These are phyloP conservation scores for Neonectria coccinea DNA, from an alignment of 2,329 filamentous ascomycete genomes.

Conservation along the genomic window DNA sequence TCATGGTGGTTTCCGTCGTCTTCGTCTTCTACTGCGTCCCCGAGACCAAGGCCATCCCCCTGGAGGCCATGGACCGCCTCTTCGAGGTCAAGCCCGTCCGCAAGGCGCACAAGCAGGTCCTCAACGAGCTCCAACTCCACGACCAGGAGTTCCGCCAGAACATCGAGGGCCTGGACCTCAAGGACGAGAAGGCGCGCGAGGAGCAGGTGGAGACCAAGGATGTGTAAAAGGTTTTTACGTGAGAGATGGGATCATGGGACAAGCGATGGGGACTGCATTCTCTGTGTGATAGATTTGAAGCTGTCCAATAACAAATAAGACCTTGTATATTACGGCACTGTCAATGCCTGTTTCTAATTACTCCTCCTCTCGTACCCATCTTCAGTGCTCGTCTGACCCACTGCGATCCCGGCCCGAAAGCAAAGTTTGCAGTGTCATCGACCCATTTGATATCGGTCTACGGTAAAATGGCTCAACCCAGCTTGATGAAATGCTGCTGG, in stretches of 20 bases:
- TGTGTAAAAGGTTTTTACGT: background rate
- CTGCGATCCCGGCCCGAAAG: background rate
- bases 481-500: background rate
- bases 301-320: background rate
- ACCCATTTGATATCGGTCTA: background rate
- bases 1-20: constrained; percentile 68
- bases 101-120: constrained; percentile 57
- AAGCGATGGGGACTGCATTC: background rate
- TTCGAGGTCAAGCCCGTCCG: constrained; percentile 63
- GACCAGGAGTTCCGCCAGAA: constrained; percentile 52
- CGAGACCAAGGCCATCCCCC: constrained; percentile 74
- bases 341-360: background rate
- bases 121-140: constrained; percentile 55
- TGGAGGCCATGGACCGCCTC: constrained; percentile 73
- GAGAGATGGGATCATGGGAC: background rate
- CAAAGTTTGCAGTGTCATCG: constrained; percentile 1
- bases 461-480: background rate
- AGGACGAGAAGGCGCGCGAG: constrained; percentile 45
- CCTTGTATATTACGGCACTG: background rate
- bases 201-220: constrained; percentile 44
- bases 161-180: constrained; percentile 41
- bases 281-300: background rate
- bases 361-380: background rate
- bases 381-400: background rate
- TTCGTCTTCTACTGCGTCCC: constrained; percentile 74